These are phyloP conservation scores for Schwanniomyces yamadae DNA, from an alignment of 805 yeast species.

Conservation along the genomic window DNA sequence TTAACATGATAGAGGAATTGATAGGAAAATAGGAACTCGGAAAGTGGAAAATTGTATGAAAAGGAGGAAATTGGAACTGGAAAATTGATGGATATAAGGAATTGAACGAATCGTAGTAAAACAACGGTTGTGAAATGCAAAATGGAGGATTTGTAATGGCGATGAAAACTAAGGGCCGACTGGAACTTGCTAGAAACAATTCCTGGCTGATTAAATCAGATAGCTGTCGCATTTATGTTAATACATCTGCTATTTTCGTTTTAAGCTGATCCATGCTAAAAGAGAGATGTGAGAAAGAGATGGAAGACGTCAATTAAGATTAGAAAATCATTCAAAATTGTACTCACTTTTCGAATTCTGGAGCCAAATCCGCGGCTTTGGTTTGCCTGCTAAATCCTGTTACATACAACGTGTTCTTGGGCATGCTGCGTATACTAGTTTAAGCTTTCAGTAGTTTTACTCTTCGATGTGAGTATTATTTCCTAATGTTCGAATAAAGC, in stretches of 20 bases:
- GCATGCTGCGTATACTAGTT: too few species aligned
- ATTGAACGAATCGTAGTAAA: too few species aligned
- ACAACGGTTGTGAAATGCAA: too few species aligned
- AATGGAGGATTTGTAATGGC: too few species aligned
- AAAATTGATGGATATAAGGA: too few species aligned
- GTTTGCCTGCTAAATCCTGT: conserved; percentile 56
- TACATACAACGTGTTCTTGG: conserved; percentile 51
- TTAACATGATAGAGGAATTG: not conserved
- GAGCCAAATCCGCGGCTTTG: conserved; percentile 57
- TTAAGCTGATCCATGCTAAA: conserved; percentile 6
- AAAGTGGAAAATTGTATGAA: not conserved
- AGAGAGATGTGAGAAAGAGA: conserved; percentile 4
- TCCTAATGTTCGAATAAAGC: too few species aligned
- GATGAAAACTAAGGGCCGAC: too few species aligned
- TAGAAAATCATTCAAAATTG: conserved; percentile 3
- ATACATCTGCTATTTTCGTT: too few species aligned
- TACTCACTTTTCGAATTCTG: conserved; percentile 60
- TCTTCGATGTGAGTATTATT: too few species aligned
- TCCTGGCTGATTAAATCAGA: too few species aligned
- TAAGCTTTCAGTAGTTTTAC: conserved; percentile 6
- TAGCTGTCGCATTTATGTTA: too few species aligned
- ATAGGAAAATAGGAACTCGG: conserved; percentile 1
- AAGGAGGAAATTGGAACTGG: conserved; percentile 3
- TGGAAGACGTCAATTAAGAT: conserved; percentile 1
- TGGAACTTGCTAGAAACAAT: too few species aligned